Evolutionary conservation across 148 eudicot genomes (phyloP).

Genomic region (Chenopodium album): DNA sequence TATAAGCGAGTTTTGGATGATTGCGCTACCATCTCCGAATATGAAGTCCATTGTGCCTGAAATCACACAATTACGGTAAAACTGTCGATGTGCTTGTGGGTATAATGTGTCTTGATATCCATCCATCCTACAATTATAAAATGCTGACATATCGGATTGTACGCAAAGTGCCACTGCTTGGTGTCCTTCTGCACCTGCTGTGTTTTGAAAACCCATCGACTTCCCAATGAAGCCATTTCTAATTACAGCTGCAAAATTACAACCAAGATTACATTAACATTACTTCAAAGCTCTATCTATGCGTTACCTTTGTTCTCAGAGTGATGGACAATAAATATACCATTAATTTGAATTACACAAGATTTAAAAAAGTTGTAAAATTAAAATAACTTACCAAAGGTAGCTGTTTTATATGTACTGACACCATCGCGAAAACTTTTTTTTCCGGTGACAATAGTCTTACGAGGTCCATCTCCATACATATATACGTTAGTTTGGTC

Average conservation of each 20-base stretch:
- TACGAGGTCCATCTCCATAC: conserved; percentile 79
- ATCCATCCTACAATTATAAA: conserved; percentile 55
- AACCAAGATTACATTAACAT: background rate
- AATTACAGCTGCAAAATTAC: conserved; percentile 37
- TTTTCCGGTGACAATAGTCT: conserved; percentile 54
- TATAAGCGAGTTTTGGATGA: conserved; percentile 60
- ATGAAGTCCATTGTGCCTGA: conserved; percentile 59
- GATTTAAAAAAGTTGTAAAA: background rate
- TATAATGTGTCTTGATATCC: conserved; percentile 62
- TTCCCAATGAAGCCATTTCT: conserved; percentile 59
- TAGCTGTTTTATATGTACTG: conserved; percentile 51
- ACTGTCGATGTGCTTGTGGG: conserved; percentile 46
- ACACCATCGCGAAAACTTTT: conserved; percentile 23
- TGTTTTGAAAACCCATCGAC: conserved; percentile 56
- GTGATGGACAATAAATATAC: too few species aligned
- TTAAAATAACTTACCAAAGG: conserved; percentile 45
- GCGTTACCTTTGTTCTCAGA: too few species aligned
- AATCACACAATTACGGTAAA: conserved; percentile 53
- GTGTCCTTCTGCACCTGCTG: conserved; percentile 59
- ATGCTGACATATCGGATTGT: conserved; percentile 50
- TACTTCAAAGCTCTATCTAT: background rate
- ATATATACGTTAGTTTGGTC: conserved; percentile 50
- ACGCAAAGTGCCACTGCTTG: conserved; percentile 72
- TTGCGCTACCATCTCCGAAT: conserved; percentile 42
- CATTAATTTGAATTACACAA: background rate